Percentiles rank a stretch among this genome's conserved stretches.
Evolutionary conservation across 108 stramenopile species (phyloP).

Genomic region (Skeletonema marinoi): DNA sequence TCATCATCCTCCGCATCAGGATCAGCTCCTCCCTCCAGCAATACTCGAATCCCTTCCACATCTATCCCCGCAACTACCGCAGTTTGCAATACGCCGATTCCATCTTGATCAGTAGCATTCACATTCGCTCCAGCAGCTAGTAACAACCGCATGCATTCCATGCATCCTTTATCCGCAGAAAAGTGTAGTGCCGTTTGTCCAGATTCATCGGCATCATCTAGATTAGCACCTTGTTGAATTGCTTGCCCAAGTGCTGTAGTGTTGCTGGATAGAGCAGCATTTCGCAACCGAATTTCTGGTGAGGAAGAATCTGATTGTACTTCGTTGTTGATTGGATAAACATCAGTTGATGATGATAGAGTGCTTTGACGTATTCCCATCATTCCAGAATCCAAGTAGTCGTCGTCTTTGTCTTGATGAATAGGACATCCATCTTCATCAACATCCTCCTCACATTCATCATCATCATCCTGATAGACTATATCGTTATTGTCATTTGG

Average conservation of each 20-base stretch:
- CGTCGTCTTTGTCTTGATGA: slow-evolving; percentile 40
- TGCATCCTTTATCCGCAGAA: slow-evolving; percentile 70
- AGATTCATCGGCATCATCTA: slow-evolving; percentile 57
- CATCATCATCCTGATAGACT: slow-evolving; percentile 42
- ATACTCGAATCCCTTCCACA: slow-evolving; percentile 54
- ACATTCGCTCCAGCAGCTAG: slow-evolving; percentile 69
- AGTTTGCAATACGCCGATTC: slow-evolving; percentile 77
- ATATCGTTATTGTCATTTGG: slow-evolving; percentile 30
- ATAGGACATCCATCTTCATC: slow-evolving; percentile 63
- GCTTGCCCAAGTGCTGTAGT: slow-evolving; percentile 23
- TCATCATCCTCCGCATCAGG: slow-evolving; percentile 80
- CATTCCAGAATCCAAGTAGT: slow-evolving; percentile 36
- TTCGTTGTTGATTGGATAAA: slow-evolving; percentile 1
- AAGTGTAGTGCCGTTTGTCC: slow-evolving; percentile 84
- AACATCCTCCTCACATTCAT: slow-evolving; percentile 35
- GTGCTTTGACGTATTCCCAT: slow-evolving; percentile 47
- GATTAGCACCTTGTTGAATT: slow-evolving; percentile 35
- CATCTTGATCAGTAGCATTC: slow-evolving; percentile 71
- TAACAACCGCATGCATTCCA: slow-evolving; percentile 62
- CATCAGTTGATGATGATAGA: not conserved
- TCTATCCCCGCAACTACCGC: slow-evolving; percentile 75
- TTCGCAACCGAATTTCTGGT: slow-evolving; percentile 40
- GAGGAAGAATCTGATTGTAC: slow-evolving; percentile 28
- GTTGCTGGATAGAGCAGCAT: slow-evolving; percentile 56
- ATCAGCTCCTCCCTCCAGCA: slow-evolving; percentile 72